Evolutionary conservation across 2,329 filamentous ascomycete species (phyloP).

Genomic region (Tolypocladium guangdongense): DNA sequence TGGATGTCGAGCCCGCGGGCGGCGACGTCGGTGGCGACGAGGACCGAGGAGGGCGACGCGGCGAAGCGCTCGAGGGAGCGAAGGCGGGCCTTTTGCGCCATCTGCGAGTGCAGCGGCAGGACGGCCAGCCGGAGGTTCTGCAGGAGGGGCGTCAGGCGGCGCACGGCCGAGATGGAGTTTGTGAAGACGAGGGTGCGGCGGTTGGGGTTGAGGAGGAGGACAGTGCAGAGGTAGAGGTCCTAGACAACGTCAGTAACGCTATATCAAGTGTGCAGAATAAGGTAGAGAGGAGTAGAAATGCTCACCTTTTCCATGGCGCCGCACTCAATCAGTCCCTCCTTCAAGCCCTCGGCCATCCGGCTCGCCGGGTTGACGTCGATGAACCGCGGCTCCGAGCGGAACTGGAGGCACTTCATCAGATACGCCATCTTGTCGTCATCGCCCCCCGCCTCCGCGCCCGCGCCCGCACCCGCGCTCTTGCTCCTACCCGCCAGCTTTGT

Average conservation of each 20-base stretch:
- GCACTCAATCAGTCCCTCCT: constrained; percentile 87
- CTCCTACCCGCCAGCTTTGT: constrained; percentile 78
- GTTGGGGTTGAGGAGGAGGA: constrained; percentile 72
- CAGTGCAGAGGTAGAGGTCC: constrained; percentile 86
- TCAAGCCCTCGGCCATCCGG: constrained; percentile 78
- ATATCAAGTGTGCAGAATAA: background rate
- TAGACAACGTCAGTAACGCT: constrained; percentile 20
- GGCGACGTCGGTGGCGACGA: constrained; percentile 89
- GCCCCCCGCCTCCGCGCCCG: constrained; percentile 33
- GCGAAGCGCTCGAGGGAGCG: constrained; percentile 86
- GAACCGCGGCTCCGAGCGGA: constrained; percentile 76
- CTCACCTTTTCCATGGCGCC: constrained; percentile 80
- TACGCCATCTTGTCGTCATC: constrained; percentile 85
- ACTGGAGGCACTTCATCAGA: constrained; percentile 79
- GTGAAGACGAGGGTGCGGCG: constrained; percentile 83
- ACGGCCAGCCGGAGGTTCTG: constrained; percentile 70
- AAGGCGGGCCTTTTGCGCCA: constrained; percentile 93
- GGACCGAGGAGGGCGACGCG: constrained; percentile 51
- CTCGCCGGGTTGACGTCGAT: constrained; percentile 83
- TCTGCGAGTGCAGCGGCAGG: constrained; percentile 77
- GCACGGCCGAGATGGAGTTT: constrained; percentile 89
- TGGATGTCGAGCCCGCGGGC: constrained; percentile 90
- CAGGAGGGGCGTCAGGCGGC: constrained; percentile 73
- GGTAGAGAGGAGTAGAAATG: too few species aligned
- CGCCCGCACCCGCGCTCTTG: constrained; percentile 21